Evolutionary conservation across 371 early-diverging fungal species (phyloP), one percentile per base, ranked within the genome.

Genomic region (Umbelopsis sp.): DNA sequence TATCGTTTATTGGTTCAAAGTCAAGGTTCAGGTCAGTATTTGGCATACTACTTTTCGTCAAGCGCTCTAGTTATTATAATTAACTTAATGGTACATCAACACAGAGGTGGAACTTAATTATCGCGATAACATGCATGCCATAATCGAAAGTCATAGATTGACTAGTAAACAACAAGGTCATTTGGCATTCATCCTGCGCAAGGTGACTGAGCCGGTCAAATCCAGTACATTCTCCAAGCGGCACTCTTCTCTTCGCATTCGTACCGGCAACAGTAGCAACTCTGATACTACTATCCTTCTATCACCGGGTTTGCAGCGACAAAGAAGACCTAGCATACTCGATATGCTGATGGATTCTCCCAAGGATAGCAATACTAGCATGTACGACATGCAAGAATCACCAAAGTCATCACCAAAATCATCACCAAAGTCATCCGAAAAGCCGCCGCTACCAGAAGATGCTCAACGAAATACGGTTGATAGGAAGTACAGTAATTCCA

Each of bases 271-370:
- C 7, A 29, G 57, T 4, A 35, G 57, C 35, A 29, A 11, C 11
- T 35, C n/a, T 14, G 57, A 57, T 16, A 35, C 37, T 35, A 32
- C 37, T 4, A 3, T 29, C 16, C 29, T 35, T 2, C 57, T 57
- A 0, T 57, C 57, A 4, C 57, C 57, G 18, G 57, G 37, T 3
- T 29, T 57, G 18, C 38, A 57, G 29, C 11, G 18, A n/a, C 57
- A 73, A 10, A 44, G 82, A 52, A 70, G 82, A 38, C 82, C 82
- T 8, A 82, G 82, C 48, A 82, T 82, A 20, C 67, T 82, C 10
- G 82, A 82, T 67, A 80, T 82, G 53, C 50, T 82, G 29, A 80
- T 82, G 82, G 82, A 80, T 53, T 68, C 75, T 24, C 75, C 73
- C 4, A 57, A 57, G n/a, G 35, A 35, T 1, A 35, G 5, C 16